Conservation (phyloP, 164 flowering plant genomes). For the Chimonanthus salicifolius region DNA sequence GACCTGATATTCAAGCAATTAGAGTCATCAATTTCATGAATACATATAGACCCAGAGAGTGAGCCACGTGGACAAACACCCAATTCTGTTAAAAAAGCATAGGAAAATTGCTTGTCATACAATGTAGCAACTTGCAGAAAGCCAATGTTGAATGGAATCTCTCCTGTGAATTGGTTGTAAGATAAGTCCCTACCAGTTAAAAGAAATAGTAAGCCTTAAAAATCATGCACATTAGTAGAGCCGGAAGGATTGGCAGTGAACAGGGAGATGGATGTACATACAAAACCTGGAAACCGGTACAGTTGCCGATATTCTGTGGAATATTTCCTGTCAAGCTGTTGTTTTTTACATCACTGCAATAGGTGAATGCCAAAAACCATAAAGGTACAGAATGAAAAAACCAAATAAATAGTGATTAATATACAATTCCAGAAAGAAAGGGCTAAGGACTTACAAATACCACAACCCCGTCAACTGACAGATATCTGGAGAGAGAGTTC, state of each 20-base stretch:
- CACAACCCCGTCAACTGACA: constrained; percentile 94
- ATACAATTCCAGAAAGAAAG: not conserved
- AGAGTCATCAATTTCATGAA: not conserved
- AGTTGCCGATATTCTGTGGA: constrained; percentile 81
- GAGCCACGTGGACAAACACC: not conserved
- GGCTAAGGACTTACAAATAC: constrained; percentile 78
- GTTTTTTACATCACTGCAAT: constrained; percentile 83
- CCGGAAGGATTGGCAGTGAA: not conserved
- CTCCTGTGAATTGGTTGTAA: constrained; percentile 80
- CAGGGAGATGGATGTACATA: constrained; percentile 41
- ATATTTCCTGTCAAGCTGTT: constrained; percentile 91
- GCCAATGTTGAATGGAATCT: constrained; percentile 95
- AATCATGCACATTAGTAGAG: not conserved
- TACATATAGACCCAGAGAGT: not conserved
- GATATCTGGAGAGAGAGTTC: constrained; percentile 83
- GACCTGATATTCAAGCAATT: constrained; percentile 40
- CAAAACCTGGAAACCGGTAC: constrained; percentile 96
- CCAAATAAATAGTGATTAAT: not conserved
- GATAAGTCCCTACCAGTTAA: constrained; percentile 55
- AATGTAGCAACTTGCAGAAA: constrained; percentile 96
- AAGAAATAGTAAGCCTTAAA: constrained; percentile 2
- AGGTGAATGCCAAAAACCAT: not conserved
- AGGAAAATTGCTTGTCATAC: constrained; percentile 36
- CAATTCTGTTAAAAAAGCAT: not conserved
- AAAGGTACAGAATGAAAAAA: not conserved